Evolutionary conservation across 495 filamentous ascomycete species (phyloP), one percentile per base, ranked within the genome.

Genomic region (Xylaria bambusicola): DNA sequence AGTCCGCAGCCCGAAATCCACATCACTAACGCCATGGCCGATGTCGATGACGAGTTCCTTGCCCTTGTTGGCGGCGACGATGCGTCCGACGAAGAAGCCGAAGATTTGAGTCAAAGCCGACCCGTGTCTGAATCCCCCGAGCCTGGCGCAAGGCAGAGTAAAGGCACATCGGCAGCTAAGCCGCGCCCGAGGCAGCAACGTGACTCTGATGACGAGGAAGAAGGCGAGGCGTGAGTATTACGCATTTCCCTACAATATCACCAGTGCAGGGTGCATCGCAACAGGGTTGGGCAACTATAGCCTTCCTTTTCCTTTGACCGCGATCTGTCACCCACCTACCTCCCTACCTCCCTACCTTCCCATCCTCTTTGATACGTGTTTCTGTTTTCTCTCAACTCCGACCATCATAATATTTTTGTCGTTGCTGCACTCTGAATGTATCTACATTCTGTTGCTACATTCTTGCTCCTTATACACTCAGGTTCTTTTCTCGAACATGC

Each of bases 11-110:
- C n/a, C 9, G 23, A 18, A 42, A 2, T 8, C 20, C 45, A 6
- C 46, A 12, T 33, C 6, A 13, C 2, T 24, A 2, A 17, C 56
- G 73, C 8, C 52, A 88, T 87, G 78, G 86, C 88, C 56, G 89
- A 91, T 66, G 80, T 96, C 60, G 92, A 96, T 67, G 90, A 90
- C 53, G 91, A 96, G 74, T 82, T 96, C 64, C 87, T 96, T 52
- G 91, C 89, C 60, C 83, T 97, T 52, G 92, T 92, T 17, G 92
- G 91, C 62, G 85, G 75, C 49, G 76, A 82, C 53, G 76, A 75
- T 53, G 80, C 76, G 6, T 80, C 79, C 24, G 78, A 77, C 50
- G 80, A 80, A 61, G 81, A 82, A 41, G 56, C 51, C 15, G 77
- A 80, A 31, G 65, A 74, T 54, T 54, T 61, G 17, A 68, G 70